These are phyloP conservation scores for Amanita pseudoporphyria DNA, from an alignment of 768 basidiomycete genomes.

Conservation along the genomic window DNA sequence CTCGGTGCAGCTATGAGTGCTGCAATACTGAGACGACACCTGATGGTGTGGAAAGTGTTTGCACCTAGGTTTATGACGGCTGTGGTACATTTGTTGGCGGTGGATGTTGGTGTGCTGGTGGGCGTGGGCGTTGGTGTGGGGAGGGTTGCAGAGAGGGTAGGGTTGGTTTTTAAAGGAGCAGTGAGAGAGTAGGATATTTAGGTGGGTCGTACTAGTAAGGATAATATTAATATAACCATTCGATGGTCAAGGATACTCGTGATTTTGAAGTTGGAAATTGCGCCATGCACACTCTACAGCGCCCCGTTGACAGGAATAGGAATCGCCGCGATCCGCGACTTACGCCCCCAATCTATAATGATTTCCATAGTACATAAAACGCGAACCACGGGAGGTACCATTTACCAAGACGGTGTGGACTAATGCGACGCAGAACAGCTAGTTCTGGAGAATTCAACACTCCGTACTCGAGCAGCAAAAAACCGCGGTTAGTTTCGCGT, in stretches of 20 bases:
- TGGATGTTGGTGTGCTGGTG: slow-evolving; percentile 61
- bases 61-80: slow-evolving; percentile 89
- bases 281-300: too few species aligned
- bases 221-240: too few species aligned
- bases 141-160: slow-evolving; percentile 25
- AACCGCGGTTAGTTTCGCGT: not conserved
- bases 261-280: too few species aligned
- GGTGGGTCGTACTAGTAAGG: too few species aligned
- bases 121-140: slow-evolving; percentile 52
- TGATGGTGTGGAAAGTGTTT: slow-evolving; percentile 99
- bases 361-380: too few species aligned
- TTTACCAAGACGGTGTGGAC: too few species aligned
- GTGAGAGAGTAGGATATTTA: not conserved
- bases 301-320: too few species aligned
- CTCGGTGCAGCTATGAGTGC: slow-evolving; percentile 65
- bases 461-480: not conserved
- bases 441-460: too few species aligned
- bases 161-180: slow-evolving; percentile 14
- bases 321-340: too few species aligned
- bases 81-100: slow-evolving; percentile 51
- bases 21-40: slow-evolving; percentile 68
- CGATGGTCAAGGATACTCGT: too few species aligned
- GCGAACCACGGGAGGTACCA: too few species aligned
- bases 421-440: not conserved
- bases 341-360: too few species aligned